These are phyloP conservation scores for Leptographium flavum DNA, from an alignment of 2,329 filamentous ascomycete genomes.

Conservation along the genomic window DNA sequence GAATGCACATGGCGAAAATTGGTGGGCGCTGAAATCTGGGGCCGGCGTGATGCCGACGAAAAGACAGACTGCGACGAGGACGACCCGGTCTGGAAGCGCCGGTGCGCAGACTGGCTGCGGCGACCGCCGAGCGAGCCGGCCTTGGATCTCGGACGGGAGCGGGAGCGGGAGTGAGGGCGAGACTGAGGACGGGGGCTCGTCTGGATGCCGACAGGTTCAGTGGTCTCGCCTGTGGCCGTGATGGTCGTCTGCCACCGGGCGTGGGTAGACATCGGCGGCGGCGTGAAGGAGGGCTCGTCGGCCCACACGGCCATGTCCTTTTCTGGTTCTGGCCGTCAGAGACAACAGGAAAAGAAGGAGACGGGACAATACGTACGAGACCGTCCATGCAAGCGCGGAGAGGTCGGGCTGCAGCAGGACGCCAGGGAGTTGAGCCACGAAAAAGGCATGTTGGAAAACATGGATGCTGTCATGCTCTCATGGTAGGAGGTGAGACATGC, in stretches of 20 bases:
- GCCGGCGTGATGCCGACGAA: constrained; percentile 29
- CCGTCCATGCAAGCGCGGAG: neutral
- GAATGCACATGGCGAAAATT: constrained; percentile 46
- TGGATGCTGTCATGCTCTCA: constrained; percentile 15
- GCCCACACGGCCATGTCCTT: constrained; percentile 16
- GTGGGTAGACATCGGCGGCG: constrained; percentile 14
- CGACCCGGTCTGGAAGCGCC: constrained; percentile 24
- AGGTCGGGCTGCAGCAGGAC: constrained; percentile 27
- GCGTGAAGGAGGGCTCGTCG: constrained; percentile 18
- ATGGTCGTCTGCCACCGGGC: neutral
- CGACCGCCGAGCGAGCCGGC: constrained; percentile 19
- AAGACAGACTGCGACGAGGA: constrained; percentile 19
- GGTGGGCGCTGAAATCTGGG: constrained; percentile 42
- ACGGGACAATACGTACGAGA: neutral
- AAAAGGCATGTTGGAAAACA: constrained; percentile 25
- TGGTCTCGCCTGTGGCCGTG: too few species aligned
- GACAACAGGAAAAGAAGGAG: neutral
- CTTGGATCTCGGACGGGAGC: neutral
- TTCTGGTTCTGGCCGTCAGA: constrained; percentile 11
- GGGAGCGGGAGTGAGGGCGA: neutral
- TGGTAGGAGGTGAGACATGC: too few species aligned
- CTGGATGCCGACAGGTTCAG: too few species aligned
- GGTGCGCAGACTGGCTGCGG: constrained; percentile 30
- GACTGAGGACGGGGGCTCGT: too few species aligned
- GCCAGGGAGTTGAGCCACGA: constrained; percentile 33